Conservation (phyloP, 2,329 filamentous ascomycete genomes). For the Graphilbum fragrans region DNA sequence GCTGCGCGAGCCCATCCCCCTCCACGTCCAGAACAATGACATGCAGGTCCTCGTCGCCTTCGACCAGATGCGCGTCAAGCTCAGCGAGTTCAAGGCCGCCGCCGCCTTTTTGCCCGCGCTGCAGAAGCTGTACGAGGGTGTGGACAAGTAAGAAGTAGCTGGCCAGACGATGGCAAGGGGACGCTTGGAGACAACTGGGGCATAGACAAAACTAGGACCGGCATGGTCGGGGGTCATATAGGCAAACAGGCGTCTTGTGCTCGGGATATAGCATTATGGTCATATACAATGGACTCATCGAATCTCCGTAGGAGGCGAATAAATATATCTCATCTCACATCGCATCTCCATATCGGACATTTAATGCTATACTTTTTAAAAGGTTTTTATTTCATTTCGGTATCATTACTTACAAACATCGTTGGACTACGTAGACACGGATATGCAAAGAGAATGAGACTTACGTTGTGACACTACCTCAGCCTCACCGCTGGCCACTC, state of each 20-base stretch:
- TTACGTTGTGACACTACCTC: no score
- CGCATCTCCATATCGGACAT: no score
- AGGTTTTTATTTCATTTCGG: no score
- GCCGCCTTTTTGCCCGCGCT: constrained; percentile 17
- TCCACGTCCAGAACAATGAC: constrained; percentile 20
- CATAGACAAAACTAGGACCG: background rate
- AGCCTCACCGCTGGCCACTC: no score
- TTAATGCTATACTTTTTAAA: no score
- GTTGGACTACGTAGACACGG: no score
- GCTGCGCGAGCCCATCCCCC: background rate
- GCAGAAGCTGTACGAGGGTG: constrained; percentile 12
- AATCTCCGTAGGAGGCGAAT: background rate
- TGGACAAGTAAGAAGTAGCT: background rate
- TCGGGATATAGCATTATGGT: no score
- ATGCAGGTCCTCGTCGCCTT: constrained; percentile 63
- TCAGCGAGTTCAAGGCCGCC: constrained; percentile 58
- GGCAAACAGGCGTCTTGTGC: no score
- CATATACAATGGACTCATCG: no score
- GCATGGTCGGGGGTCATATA: no score
- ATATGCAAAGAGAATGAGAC: no score
- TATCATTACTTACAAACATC: no score
- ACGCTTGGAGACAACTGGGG: background rate
- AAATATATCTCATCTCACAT: background rate
- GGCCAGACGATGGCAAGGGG: background rate
- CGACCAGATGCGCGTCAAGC: constrained; percentile 64